A percentile compares a stretch with the other conserved stretches of the same genome.
phyloP scores from a whole-genome alignment of 768 basidiomycete genomes.

The Imleria badia region DNA sequence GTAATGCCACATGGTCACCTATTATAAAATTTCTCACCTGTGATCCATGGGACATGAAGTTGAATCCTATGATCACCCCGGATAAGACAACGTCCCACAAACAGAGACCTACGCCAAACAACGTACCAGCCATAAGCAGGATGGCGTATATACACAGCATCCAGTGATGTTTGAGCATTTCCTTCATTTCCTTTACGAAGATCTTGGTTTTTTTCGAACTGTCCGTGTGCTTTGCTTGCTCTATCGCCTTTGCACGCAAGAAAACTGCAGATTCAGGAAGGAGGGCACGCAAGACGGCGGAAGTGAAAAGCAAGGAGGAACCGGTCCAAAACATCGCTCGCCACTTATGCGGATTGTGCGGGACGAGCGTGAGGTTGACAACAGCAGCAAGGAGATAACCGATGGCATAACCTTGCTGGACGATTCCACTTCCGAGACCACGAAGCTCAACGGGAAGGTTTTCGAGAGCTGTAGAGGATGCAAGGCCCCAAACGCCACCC shows the following conservation, averaged over 20 bases:
- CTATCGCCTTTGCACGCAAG: slow-evolving; percentile 58
- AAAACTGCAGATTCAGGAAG: slow-evolving; percentile 83
- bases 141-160: slow-evolving; percentile 78
- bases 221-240: slow-evolving; percentile 38
- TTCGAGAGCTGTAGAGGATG: slow-evolving; percentile 82
- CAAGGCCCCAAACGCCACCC: slow-evolving; percentile 90
- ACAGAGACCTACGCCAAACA: not conserved
- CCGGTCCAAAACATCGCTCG: slow-evolving; percentile 81
- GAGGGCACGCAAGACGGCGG: slow-evolving; percentile 62
- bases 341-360: slow-evolving; percentile 48
- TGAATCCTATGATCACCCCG: slow-evolving; percentile 49
- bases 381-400: slow-evolving; percentile 86
- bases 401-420: slow-evolving; percentile 91
- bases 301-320: slow-evolving; percentile 65
- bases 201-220: slow-evolving; percentile 56
- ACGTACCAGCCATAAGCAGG: slow-evolving; percentile 67
- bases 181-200: slow-evolving; percentile 70
- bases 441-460: slow-evolving; percentile 89
- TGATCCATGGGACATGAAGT: slow-evolving; percentile 75
- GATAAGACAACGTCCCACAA: not conserved
- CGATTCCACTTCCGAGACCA: slow-evolving; percentile 80
- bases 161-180: slow-evolving; percentile 86
- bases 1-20: not conserved
- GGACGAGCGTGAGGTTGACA: slow-evolving; percentile 68
- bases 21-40: slow-evolving; percentile 38